Evolutionary conservation across 2,329 filamentous ascomycete genomes (phyloP).

Genomic region (Orbilia blumenaviensis): DNA sequence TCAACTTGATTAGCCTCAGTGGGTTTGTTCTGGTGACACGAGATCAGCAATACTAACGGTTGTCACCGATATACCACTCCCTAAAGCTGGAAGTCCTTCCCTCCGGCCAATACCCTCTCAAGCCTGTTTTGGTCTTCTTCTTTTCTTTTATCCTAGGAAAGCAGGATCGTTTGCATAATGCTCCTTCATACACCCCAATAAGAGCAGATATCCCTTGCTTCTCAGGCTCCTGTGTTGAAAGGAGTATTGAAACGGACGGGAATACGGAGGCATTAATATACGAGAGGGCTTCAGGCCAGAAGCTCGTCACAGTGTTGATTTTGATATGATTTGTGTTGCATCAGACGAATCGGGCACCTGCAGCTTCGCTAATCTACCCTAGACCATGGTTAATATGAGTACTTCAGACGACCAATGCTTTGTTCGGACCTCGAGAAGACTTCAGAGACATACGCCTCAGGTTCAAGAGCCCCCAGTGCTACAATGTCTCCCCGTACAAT

Average conservation of each 20-base stretch:
- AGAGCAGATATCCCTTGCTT: neutral
- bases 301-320: too few species aligned
- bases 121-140: neutral
- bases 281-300: too few species aligned
- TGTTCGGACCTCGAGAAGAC: too few species aligned
- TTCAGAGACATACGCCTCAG: neutral
- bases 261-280: too few species aligned
- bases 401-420: too few species aligned
- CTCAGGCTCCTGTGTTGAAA: neutral
- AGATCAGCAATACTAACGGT: too few species aligned
- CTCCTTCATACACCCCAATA: neutral
- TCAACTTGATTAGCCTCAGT: neutral
- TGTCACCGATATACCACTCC: neutral
- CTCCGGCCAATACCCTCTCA: neutral
- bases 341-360: neutral
- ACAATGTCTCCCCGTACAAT: neutral
- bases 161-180: too few species aligned
- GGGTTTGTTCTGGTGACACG: too few species aligned
- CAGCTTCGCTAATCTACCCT: neutral
- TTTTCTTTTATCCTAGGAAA: neutral
- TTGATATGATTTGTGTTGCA: neutral
- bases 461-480: neutral
- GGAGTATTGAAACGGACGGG: too few species aligned
- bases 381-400: too few species aligned
- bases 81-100: neutral